Percentiles rank a stretch among this genome's conserved stretches.
Conservation (phyloP, 2,329 filamentous ascomycete genomes). For the Teratosphaeria viscida region DNA sequence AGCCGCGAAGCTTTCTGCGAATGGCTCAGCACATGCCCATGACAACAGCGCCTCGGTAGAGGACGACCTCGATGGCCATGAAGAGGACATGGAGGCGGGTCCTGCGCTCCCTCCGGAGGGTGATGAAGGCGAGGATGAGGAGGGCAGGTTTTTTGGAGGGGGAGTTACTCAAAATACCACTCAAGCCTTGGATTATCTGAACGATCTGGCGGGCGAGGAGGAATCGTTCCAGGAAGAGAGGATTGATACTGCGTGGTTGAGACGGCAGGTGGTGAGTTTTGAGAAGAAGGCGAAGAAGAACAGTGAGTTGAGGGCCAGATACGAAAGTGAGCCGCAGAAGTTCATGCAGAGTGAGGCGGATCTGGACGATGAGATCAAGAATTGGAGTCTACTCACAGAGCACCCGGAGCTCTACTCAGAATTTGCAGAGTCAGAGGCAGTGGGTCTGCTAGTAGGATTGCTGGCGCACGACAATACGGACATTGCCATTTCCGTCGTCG, state of each 20-base stretch:
- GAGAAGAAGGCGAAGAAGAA: constrained; percentile 89
- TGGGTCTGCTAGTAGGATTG: constrained; percentile 64
- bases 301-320: constrained; percentile 75
- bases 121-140: constrained; percentile 52
- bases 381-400: constrained; percentile 74
- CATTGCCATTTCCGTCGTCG: constrained; percentile 82
- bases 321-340: constrained; percentile 67
- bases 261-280: constrained; percentile 69
- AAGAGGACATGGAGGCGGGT: constrained; percentile 35
- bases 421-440: constrained; percentile 59
- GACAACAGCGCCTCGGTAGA: constrained; percentile 35
- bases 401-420: constrained; percentile 74
- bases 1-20: constrained; percentile 42
- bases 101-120: constrained; percentile 35
- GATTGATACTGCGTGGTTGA: constrained; percentile 75
- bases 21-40: constrained; percentile 38
- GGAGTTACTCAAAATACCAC: constrained; percentile 74
- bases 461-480: constrained; percentile 94
- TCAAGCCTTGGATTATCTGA: constrained; percentile 79
- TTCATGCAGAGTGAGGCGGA: constrained; percentile 82
- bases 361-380: constrained; percentile 78
- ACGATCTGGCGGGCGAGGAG: constrained; percentile 49
- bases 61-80: constrained; percentile 45
- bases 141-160: constrained; percentile 91
- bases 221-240: constrained; percentile 51